phyloP scores from a whole-genome alignment of 2,329 filamentous ascomycete genomes.

The Exophiala dermatitidis region DNA sequence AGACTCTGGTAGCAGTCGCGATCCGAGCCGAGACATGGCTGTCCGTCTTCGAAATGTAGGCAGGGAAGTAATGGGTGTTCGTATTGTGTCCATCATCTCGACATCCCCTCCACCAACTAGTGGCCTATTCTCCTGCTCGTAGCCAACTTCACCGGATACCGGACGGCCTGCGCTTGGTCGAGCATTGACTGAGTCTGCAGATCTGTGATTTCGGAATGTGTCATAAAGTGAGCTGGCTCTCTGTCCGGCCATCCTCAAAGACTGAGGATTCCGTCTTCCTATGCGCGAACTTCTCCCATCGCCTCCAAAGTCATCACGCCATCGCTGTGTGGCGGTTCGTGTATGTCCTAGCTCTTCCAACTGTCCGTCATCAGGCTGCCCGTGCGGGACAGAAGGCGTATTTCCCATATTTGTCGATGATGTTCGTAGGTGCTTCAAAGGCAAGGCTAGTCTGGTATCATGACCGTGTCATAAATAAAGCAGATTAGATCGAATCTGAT shows the following conservation, averaged over 20 bases:
- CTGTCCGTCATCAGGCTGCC: slow-evolving; percentile 11
- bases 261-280: slow-evolving; percentile 15
- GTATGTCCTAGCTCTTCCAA: slow-evolving; percentile 12
- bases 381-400: slow-evolving; percentile 11
- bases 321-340: slow-evolving; percentile 1
- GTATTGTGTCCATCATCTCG: slow-evolving; percentile 27
- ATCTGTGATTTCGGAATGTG: slow-evolving; percentile 28
- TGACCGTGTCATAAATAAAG: slow-evolving; percentile 1
- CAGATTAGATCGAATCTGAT: not conserved
- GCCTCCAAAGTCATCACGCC: not conserved
- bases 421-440: slow-evolving; percentile 8
- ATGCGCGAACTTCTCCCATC: slow-evolving; percentile 11
- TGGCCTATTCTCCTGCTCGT: slow-evolving; percentile 34
- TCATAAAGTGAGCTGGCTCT: slow-evolving; percentile 22
- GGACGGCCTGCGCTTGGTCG: slow-evolving; percentile 11
- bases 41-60: slow-evolving; percentile 37
- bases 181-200: slow-evolving; percentile 11
- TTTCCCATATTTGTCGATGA: slow-evolving; percentile 18
- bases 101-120: slow-evolving; percentile 31
- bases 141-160: slow-evolving; percentile 30
- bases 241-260: slow-evolving; percentile 14
- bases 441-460: slow-evolving; percentile 11
- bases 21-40: slow-evolving; percentile 43
- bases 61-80: slow-evolving; percentile 23
- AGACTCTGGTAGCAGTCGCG: slow-evolving; percentile 42